Percentiles rank a stretch among this genome's conserved stretches.
phyloP scores from a whole-genome alignment of 164 flowering plant species.

The Vitis rupestris region DNA sequence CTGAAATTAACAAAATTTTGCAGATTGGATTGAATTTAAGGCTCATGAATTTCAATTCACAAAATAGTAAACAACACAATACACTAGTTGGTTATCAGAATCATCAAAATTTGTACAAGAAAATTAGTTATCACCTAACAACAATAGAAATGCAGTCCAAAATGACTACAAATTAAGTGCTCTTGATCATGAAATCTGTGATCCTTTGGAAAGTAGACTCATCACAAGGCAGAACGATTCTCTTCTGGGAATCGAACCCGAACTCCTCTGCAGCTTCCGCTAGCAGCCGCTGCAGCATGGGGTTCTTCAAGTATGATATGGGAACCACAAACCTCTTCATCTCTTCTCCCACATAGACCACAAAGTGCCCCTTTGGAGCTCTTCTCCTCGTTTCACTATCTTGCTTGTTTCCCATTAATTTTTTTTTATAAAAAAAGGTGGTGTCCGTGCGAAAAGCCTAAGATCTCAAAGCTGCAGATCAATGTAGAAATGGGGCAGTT shows the following conservation, averaged over 20 bases:
- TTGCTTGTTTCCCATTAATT: constrained; percentile 12
- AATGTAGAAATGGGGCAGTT: neutral
- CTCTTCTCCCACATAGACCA: constrained; percentile 35
- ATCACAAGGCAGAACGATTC: constrained; percentile 49
- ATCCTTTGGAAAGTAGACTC: constrained; percentile 30
- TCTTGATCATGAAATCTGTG: constrained; percentile 10
- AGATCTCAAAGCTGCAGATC: neutral
- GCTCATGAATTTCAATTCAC: too few relatives aligned
- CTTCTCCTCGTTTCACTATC: constrained; percentile 15
- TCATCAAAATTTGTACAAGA: too few relatives aligned
- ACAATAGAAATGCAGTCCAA: too few relatives aligned
- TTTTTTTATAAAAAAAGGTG: too few relatives aligned
- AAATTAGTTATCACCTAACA: too few relatives aligned
- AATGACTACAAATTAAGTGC: neutral
- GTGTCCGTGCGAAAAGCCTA: too few relatives aligned
- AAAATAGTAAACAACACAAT: too few relatives aligned
- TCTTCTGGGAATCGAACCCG: constrained; percentile 26
- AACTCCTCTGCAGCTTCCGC: constrained; percentile 51
- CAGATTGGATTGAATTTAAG: too few relatives aligned
- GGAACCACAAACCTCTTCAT: constrained; percentile 44
- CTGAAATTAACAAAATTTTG: too few relatives aligned
- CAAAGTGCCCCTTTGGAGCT: constrained; percentile 57
- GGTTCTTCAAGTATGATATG: constrained; percentile 33
- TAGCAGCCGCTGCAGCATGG: constrained; percentile 38
- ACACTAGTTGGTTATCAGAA: too few relatives aligned